These are phyloP conservation scores for Torulaspora maleeae DNA, from an alignment of 805 yeast species.

Conservation along the genomic window DNA sequence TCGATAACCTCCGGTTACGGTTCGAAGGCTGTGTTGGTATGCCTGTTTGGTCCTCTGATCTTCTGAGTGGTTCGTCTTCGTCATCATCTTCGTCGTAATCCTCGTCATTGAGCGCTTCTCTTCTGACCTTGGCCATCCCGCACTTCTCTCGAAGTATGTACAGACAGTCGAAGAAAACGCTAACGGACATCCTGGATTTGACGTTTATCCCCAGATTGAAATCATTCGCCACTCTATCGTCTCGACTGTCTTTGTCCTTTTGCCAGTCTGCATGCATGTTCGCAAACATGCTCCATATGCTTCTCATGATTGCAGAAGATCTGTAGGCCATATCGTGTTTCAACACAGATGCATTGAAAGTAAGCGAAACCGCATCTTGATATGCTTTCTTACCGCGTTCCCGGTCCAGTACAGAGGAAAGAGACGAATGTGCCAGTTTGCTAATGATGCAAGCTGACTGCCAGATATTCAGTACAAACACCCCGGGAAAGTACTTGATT, in stretches of 20 bases:
- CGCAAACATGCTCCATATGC: constrained; percentile 84
- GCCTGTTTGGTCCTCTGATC: neutral
- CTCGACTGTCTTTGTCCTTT: constrained; percentile 32
- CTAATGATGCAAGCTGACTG: constrained; percentile 85
- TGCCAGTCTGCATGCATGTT: constrained; percentile 54
- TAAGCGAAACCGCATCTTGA: constrained; percentile 58
- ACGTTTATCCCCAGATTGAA: constrained; percentile 49
- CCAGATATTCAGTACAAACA: constrained; percentile 79
- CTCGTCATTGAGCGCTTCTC: constrained; percentile 26
- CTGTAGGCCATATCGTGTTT: constrained; percentile 92
- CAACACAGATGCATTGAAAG: constrained; percentile 75
- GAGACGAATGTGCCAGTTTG: constrained; percentile 69
- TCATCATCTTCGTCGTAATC: constrained; percentile 27
- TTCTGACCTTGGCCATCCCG: constrained; percentile 68
- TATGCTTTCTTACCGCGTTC: constrained; percentile 68
- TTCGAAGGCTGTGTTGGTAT: constrained; percentile 3
- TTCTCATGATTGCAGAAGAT: constrained; percentile 88
- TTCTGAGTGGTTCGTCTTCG: constrained; percentile 26
- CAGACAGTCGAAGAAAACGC: constrained; percentile 86
- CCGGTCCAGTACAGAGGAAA: constrained; percentile 61
- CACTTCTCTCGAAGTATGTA: constrained; percentile 81
- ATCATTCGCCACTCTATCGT: constrained; percentile 18
- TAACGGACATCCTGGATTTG: constrained; percentile 83
- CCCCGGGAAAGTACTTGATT: constrained; percentile 76
- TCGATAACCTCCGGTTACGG: constrained; percentile 49